Conservation (phyloP, 176 grass and related monocot species). For the Lolium multiflorum region DNA sequence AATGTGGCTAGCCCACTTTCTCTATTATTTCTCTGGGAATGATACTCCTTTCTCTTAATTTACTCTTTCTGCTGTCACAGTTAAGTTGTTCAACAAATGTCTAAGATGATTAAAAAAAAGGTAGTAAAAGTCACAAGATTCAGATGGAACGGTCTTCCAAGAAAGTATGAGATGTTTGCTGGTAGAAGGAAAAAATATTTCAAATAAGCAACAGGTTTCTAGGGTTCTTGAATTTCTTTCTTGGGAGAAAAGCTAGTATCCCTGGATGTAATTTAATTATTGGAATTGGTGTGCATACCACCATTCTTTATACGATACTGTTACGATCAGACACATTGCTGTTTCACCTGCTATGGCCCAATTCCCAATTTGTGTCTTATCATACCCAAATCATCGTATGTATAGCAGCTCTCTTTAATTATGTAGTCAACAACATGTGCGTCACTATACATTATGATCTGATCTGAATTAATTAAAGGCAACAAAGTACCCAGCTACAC, state of each 20-base stretch:
- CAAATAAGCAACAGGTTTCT: neutral
- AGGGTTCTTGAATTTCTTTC: neutral
- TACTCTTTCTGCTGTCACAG: neutral
- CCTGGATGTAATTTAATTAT: neutral
- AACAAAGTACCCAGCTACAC: neutral
- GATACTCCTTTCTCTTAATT: neutral
- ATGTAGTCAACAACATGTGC: neutral
- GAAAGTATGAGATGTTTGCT: neutral
- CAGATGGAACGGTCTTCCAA: neutral
- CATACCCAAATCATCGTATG: neutral
- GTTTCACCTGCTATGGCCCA: neutral
- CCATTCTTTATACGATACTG: neutral
- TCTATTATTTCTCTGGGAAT: constrained; percentile 13
- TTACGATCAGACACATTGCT: neutral
- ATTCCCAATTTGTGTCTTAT: neutral
- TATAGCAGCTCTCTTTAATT: neutral
- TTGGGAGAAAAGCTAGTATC: constrained; percentile 13
- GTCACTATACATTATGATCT: neutral
- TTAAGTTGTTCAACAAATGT: constrained; percentile 14
- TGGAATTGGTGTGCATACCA: neutral
- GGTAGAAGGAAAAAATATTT: neutral
- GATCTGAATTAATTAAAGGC: neutral
- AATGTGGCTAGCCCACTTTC: neutral
- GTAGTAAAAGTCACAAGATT: neutral
- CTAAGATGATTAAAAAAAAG: neutral